Conservation (phyloP, 768 basidiomycete species). For the Pluteus cervinus region DNA sequence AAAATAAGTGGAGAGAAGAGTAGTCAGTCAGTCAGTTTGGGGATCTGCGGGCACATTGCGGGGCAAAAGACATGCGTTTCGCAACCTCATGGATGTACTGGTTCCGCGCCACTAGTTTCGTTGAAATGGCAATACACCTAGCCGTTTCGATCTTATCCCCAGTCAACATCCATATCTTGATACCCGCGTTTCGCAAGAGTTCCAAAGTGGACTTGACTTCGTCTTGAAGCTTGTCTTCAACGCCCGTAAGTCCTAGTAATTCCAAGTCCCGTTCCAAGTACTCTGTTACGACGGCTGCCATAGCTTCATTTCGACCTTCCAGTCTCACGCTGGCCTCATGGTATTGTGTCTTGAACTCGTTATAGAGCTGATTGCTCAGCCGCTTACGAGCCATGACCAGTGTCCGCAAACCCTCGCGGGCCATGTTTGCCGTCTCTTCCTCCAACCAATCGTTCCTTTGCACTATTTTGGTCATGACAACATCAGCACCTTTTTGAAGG, state of each 20-base stretch:
- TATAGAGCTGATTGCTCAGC: conserved; percentile 62
- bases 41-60: no score
- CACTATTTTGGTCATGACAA: conserved; percentile 95
- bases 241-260: conserved; percentile 91
- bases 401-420: conserved; percentile 90
- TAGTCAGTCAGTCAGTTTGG: no score
- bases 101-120: conserved; percentile 90
- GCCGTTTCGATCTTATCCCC: conserved; percentile 99
- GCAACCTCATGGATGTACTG: conserved; percentile 98
- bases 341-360: conserved; percentile 64
- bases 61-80: conserved; percentile 81
- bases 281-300: conserved; percentile 66
- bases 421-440: conserved; percentile 98
- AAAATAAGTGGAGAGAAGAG: conserved; percentile 4
- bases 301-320: conserved; percentile 78
- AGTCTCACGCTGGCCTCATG: conserved; percentile 75
- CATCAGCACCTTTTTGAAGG: conserved; percentile 95
- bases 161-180: conserved; percentile 99
- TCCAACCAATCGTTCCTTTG: conserved; percentile 98
- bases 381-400: conserved; percentile 87
- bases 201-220: conserved; percentile 94
- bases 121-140: conserved; percentile 95
- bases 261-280: conserved; percentile 88
- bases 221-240: conserved; percentile 97
- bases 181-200: conserved; percentile 87